Evolutionary conservation across 352 stramenopile genomes (phyloP), one percentile per base, ranked within the genome.

Genomic region (Pelagophyceae sp.): DNA sequence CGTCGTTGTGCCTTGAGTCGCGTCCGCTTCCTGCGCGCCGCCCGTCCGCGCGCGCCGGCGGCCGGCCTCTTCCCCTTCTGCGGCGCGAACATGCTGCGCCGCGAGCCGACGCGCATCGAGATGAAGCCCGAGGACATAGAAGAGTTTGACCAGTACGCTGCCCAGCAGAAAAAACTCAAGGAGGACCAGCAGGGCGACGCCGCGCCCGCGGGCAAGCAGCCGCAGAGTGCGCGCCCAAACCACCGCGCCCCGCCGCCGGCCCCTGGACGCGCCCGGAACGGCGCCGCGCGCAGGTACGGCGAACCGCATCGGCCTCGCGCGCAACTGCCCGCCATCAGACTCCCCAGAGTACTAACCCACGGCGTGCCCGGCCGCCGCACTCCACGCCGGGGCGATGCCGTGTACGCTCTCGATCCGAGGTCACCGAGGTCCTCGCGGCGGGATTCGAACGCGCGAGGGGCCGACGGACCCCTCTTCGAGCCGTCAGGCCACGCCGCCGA

Each of bases 71-170:
- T n/a, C n/a, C n/a, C n/a, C n/a, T n/a, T n/a, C n/a, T n/a, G n/a
- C n/a, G n/a, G n/a, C n/a, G n/a, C 45, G 45, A 54, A 23, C 15
- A 81, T 82, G 78, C 78, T 82, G 32, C 75, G 78, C 33, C 75
- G 78, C 51, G 75, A 79, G 38, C 78, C 78, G 11, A 82, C 78
- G 61, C 78, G 78, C 76, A 80, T 82, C 72, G 78, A 80, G 70
- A 51, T 80, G 63, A 80, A 80, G 70, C 72, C 60, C 27, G 77
- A 80, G 70, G 77, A 80, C 72, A 70, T 80, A 27, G 77, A 74
- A 23, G 77, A 80, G 70, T 77, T 80, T 37, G 77, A 80, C 67
- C 2, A 5, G 17, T 74, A 58, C 67, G 11, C 5, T 23, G 33
- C 81, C 0, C 92, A 77, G 63, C 83, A 86, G 27, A 77, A 79